Evolutionary conservation across 1,139 yeast species (phyloP).

Genomic region (Schwanniomyces etchellsii): DNA sequence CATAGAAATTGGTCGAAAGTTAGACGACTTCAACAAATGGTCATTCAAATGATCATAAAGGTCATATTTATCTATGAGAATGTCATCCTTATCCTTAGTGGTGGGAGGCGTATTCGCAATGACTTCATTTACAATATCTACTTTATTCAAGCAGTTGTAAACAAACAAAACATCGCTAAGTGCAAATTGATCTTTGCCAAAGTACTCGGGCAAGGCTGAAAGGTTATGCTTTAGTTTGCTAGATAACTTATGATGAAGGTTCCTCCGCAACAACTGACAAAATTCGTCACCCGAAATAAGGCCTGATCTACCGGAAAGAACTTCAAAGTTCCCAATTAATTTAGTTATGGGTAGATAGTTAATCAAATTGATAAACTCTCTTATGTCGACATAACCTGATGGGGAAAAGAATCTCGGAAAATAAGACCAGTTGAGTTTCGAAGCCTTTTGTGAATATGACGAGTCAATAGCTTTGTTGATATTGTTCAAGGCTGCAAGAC

Average conservation of each 20-base stretch:
- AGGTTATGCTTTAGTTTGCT: conserved; percentile 33
- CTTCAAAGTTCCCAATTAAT: conserved; percentile 41
- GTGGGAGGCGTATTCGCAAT: conserved; percentile 53
- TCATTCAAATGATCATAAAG: conserved; percentile 45
- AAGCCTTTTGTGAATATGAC: conserved; percentile 34
- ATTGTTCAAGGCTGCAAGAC: conserved; percentile 31
- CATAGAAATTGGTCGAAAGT: conserved; percentile 43
- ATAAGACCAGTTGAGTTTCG: conserved; percentile 42
- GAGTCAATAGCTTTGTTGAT: conserved; percentile 41
- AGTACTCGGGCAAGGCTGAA: conserved; percentile 31
- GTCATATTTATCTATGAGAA: conserved; percentile 37
- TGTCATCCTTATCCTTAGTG: conserved; percentile 39
- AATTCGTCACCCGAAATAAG: conserved; percentile 29
- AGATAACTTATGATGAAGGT: conserved; percentile 39
- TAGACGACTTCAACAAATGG: conserved; percentile 47
- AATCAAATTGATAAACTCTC: conserved; percentile 37
- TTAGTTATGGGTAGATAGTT: conserved; percentile 44
- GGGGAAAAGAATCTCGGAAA: conserved; percentile 40
- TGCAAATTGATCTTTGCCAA: conserved; percentile 28
- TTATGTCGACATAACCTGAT: conserved; percentile 30
- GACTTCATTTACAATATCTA: conserved; percentile 52
- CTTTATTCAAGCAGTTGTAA: conserved; percentile 38
- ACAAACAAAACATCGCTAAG: conserved; percentile 39
- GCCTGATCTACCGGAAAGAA: conserved; percentile 31
- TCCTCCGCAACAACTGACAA: conserved; percentile 28